Evolutionary conservation across 768 basidiomycete genomes (phyloP).

Genomic region (Boletus rubroflammeus): DNA sequence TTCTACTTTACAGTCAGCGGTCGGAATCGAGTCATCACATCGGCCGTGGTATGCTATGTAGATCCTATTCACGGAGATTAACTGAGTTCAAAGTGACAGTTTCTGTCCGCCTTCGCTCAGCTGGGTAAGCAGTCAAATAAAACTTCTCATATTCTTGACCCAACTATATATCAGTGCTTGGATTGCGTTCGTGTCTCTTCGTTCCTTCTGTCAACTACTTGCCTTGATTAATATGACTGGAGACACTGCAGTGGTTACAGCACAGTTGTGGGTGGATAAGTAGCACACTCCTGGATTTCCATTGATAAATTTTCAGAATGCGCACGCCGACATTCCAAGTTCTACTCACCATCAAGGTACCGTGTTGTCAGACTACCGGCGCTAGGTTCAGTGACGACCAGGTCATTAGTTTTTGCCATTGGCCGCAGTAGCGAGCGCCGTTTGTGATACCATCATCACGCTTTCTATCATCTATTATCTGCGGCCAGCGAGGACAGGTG

Average conservation of each 20-base stretch:
- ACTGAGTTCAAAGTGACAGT: conserved; percentile 3
- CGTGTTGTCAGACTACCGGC: too few species aligned
- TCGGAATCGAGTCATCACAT: not conserved
- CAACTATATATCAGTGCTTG: not conserved
- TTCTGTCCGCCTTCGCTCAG: conserved; percentile 8
- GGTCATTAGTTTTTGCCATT: conserved; percentile 6
- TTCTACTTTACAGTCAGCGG: not conserved
- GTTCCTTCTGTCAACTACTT: not conserved
- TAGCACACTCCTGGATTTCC: not conserved
- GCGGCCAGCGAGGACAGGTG: conserved; percentile 7
- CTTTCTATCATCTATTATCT: conserved; percentile 14
- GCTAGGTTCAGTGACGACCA: not conserved
- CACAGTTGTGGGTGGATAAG: not conserved
- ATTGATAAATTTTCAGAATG: conserved; percentile 1
- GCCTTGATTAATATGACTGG: not conserved
- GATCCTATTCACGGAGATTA: not conserved
- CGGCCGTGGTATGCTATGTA: not conserved
- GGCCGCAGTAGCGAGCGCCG: conserved; percentile 12
- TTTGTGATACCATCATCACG: conserved; percentile 23
- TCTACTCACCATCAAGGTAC: conserved; percentile 6
- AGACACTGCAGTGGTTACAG: not conserved
- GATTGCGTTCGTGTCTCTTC: not conserved
- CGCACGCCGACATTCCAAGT: conserved; percentile 1
- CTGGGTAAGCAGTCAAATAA: conserved; percentile 5
- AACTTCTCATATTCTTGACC: not conserved